A percentile compares a stretch with the other conserved stretches of the same genome.
These are phyloP conservation scores for Leishmania tarentolae DNA, from an alignment of 208 protist species.

Conservation along the genomic window DNA sequence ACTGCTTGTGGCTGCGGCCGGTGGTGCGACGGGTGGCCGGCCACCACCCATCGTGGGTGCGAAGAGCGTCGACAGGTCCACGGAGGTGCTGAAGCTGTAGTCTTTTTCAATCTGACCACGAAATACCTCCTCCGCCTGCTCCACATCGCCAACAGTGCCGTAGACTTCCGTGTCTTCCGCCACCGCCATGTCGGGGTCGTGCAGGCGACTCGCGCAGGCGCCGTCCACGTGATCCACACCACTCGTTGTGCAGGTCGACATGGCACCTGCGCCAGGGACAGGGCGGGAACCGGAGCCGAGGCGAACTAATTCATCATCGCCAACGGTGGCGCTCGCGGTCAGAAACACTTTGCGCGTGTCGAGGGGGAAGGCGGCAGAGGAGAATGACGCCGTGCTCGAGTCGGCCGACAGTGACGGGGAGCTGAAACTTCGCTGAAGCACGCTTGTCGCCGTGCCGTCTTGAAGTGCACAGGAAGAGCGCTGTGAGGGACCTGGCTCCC, in stretches of 20 bases:
- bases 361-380: neutral
- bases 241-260: neutral
- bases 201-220: neutral
- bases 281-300: neutral
- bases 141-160: conserved; percentile 51
- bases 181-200: conserved; percentile 16
- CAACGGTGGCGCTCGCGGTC: neutral
- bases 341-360: conserved; percentile 30
- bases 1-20: neutral
- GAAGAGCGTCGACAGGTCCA: conserved; percentile 28
- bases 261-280: neutral
- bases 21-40: neutral
- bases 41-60: conserved; percentile 2
- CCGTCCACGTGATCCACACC: neutral
- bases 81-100: conserved; percentile 73
- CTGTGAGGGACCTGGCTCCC: neutral
- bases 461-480: neutral
- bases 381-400: neutral
- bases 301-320: neutral
- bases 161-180: conserved; percentile 62
- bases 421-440: neutral
- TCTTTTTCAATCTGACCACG: conserved; percentile 83
- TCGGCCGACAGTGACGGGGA: neutral
- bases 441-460: neutral
- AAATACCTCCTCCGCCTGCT: conserved; percentile 68